A percentile compares a stretch with the other conserved stretches of the same genome.
Conservation (phyloP, 2,329 filamentous ascomycete species). For the Macrophomina tecta region DNA sequence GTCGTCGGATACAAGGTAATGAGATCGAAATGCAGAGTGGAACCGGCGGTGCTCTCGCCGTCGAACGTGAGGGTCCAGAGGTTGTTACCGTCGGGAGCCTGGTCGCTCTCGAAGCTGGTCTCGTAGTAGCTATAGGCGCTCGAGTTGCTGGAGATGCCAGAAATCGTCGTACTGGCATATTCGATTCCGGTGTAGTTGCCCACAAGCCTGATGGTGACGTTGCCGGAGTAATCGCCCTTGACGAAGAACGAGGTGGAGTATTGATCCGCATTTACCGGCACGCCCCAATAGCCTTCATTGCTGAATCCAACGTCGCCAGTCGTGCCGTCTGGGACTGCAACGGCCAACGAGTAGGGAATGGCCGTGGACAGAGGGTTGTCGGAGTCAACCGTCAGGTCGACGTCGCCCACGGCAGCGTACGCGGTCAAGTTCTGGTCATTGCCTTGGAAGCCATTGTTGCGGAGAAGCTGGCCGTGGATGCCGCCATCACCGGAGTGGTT, state of each 20-base stretch:
- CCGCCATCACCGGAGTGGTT: constrained; percentile 29
- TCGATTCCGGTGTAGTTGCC: constrained; percentile 18
- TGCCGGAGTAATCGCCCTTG: constrained; percentile 41
- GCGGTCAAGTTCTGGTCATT: constrained; percentile 35
- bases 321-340: constrained; percentile 15
- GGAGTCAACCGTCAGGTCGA: constrained; percentile 33
- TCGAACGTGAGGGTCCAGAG: constrained; percentile 29
- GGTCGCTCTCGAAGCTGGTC: constrained; percentile 16
- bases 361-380: constrained; percentile 16
- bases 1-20: constrained; percentile 28
- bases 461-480: constrained; percentile 27
- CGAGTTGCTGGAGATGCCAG: background rate
- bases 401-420: constrained; percentile 40
- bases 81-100: constrained; percentile 28
- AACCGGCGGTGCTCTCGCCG: background rate
- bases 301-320: constrained; percentile 25
- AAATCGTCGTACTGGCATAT: constrained; percentile 21
- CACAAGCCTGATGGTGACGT: constrained; percentile 25
- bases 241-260: constrained; percentile 28
- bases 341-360: constrained; percentile 26
- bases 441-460: constrained; percentile 29
- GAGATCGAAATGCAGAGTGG: constrained; percentile 27
- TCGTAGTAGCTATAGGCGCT: constrained; percentile 7
- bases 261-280: constrained; percentile 23
- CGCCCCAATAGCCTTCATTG: constrained; percentile 30